Conservation (phyloP, 768 basidiomycete species). For the Lentinula sp. region DNA sequence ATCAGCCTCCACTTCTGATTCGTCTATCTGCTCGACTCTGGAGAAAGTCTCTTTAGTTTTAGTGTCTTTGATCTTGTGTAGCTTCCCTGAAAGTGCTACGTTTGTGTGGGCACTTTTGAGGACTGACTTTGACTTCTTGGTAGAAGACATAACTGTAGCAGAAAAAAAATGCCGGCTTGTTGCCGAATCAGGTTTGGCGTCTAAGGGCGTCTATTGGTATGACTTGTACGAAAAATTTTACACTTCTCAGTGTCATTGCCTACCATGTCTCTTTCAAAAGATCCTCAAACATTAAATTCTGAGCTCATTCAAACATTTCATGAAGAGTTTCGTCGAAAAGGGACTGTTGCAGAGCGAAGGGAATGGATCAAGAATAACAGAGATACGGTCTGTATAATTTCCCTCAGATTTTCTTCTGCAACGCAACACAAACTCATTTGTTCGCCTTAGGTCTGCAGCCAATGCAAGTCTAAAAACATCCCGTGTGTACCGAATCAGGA, state of each 20-base stretch:
- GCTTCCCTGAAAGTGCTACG: neutral
- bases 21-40: neutral
- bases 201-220: no score
- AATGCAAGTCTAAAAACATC: neutral
- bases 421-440: neutral
- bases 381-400: neutral
- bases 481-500: neutral
- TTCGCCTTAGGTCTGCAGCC: neutral
- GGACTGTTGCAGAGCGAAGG: neutral
- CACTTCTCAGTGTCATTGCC: neutral
- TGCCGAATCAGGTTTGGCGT: neutral
- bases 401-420: neutral
- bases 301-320: neutral
- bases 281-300: neutral
- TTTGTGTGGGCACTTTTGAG: neutral
- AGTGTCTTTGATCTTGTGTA: neutral
- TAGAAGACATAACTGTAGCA: neutral
- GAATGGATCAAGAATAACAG: neutral
- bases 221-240: no score
- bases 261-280: neutral
- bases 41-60: neutral
- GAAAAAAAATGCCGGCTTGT: neutral
- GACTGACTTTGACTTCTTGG: neutral
- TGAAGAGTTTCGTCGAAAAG: neutral
- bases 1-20: neutral